Base-by-base conservation (phyloP, 176 grass and related monocot genomes). In the Carex scoparia region DNA sequence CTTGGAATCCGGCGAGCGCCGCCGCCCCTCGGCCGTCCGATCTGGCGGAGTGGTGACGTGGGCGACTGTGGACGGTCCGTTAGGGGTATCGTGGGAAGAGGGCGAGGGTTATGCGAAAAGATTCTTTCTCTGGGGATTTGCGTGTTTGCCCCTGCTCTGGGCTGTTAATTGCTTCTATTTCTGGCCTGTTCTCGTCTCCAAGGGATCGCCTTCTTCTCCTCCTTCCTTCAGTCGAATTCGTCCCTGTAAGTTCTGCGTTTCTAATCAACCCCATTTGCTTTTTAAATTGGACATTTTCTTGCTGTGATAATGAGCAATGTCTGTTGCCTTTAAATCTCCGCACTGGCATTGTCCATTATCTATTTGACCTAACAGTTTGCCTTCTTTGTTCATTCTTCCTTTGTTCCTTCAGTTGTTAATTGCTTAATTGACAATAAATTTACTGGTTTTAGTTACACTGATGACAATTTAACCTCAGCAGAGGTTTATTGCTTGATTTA, bases 141-240 rank as follows among this genome's bases (percentile, higher is more conserved):
- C 93, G 1, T 87, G 92, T 76, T 87, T 99, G 32, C 96, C 96
- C 85, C 87, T 99, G 61, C 90, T 99, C 57, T 99, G 96, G 96
- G 96, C 93, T 63, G 89, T 95, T 85, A 99, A 99, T 86, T 95
- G 90, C 90, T 95, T 85, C 87, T 94, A 99, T 85, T 99, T 91
- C 90, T 99, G 95, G 96, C 96, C 96, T 32, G 86, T 99, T 87
- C 85, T 99, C 5, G 61, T 51, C 37, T 83, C 57, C 1, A 68
- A 83, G 44, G 37, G 19, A 35, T 61, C 75, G 9, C 40, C 76
- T 54, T 67, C 85, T 23, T 80, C 74, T 15, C 69, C 91, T 18
- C 27, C 90, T 53, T 82, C 86, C 82, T 90, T 88, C 87, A 64
- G 81, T 67, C 57, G 78, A 30, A 90, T 98, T 89, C 96, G 93